phyloP scores from a whole-genome alignment of 129 eudicot species.

The Oenanthe sinensis region DNA sequence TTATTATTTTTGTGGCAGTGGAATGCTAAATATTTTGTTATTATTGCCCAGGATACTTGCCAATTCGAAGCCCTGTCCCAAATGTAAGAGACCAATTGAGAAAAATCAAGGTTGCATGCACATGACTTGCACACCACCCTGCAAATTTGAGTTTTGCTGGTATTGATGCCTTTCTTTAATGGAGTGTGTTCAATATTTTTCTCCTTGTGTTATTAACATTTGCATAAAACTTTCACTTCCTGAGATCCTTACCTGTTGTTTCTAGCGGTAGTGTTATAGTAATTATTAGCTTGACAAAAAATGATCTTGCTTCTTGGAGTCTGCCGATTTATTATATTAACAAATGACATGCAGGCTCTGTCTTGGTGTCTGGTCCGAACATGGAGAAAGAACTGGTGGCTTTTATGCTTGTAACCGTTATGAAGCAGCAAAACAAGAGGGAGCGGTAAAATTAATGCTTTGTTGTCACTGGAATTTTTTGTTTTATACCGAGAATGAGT shows the following conservation, averaged over 20 bases:
- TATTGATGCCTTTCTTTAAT: neutral
- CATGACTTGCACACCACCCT: conserved; percentile 18
- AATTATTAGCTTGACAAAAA: neutral
- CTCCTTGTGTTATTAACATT: neutral
- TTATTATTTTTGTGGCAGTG: neutral
- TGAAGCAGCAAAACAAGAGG: conserved; percentile 85
- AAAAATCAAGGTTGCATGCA: conserved; percentile 99
- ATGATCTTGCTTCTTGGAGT: neutral
- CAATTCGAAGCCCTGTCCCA: conserved; percentile 97
- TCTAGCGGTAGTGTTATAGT: neutral
- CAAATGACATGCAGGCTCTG: conserved; percentile 57
- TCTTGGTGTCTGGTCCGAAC: conserved; percentile 94
- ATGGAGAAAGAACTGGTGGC: conserved; percentile 99
- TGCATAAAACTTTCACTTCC: neutral
- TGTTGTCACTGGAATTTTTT: neutral
- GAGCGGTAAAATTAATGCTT: conserved; percentile 44
- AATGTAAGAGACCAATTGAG: conserved; percentile 98
- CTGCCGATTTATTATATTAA: neutral
- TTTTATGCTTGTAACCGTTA: conserved; percentile 93
- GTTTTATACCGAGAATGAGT: neutral
- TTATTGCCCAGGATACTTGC: conserved; percentile 67
- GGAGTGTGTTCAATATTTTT: neutral
- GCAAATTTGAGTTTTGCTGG: conserved; percentile 12
- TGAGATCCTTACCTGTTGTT: neutral
- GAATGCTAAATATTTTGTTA: neutral